Evolutionary conservation across 1,284 basidiomycete species (phyloP).

Genomic region (Puccinia coronata): DNA sequence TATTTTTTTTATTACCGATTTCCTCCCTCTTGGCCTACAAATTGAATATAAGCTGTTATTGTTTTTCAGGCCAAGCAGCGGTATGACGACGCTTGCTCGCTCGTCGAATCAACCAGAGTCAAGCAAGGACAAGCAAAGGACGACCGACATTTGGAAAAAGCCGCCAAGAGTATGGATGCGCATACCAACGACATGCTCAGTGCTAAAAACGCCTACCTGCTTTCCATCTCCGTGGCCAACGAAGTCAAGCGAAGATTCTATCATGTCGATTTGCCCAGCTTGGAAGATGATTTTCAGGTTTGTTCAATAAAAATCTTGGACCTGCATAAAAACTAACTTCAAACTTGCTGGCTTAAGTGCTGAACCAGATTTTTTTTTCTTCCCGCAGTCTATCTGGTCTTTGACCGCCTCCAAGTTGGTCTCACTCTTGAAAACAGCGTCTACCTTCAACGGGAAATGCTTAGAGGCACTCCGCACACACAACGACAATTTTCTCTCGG

Average conservation of each 20-base stretch:
- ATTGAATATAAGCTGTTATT: too few species aligned
- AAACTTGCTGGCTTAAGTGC: background rate
- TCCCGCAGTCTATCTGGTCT: conserved; percentile 44
- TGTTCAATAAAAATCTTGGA: background rate
- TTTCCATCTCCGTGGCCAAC: conserved; percentile 71
- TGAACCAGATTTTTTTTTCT: background rate
- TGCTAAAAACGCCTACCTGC: conserved; percentile 75
- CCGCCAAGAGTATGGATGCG: conserved; percentile 71
- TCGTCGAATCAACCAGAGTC: conserved; percentile 60
- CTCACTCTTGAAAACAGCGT: conserved; percentile 30
- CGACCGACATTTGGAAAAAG: conserved; percentile 73
- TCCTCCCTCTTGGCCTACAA: too few species aligned
- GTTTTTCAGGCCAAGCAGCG: conserved; percentile 69
- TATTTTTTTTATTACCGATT: too few species aligned
- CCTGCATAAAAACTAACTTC: background rate
- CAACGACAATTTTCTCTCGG: conserved; percentile 60
- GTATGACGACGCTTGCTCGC: conserved; percentile 75
- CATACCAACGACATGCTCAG: conserved; percentile 74
- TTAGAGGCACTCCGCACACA: conserved; percentile 32
- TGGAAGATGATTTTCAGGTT: conserved; percentile 65
- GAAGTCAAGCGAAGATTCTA: conserved; percentile 70
- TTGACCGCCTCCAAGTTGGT: conserved; percentile 39
- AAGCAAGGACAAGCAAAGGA: conserved; percentile 61
- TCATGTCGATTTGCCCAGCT: conserved; percentile 66
- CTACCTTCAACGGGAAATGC: background rate